phyloP scores from a whole-genome alignment of 2,329 filamentous ascomycete species.

The Aspergillus fischeri region DNA sequence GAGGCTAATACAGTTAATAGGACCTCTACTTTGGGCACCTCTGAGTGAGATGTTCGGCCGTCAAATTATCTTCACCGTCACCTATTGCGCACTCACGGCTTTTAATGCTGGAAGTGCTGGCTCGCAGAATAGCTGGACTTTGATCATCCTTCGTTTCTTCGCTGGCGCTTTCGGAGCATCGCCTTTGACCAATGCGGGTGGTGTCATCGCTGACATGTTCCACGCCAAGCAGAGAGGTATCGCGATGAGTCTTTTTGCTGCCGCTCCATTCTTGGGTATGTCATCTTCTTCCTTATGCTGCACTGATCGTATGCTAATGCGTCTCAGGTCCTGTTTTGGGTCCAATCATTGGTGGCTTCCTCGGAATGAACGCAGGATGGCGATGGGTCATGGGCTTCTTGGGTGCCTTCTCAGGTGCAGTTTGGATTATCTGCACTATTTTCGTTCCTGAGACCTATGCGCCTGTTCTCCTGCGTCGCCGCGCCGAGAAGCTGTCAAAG shows the following conservation, averaged over 20 bases:
- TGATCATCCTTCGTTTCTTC: slow-evolving; percentile 66
- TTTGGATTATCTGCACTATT: slow-evolving; percentile 44
- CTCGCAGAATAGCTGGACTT: slow-evolving; percentile 53
- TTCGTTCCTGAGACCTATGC: slow-evolving; percentile 42
- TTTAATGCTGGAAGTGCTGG: slow-evolving; percentile 61
- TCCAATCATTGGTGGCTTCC: slow-evolving; percentile 64
- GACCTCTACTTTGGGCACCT: slow-evolving; percentile 44
- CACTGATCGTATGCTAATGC: not conserved
- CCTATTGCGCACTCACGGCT: slow-evolving; percentile 46
- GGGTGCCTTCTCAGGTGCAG: slow-evolving; percentile 58
- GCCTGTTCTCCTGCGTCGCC: slow-evolving; percentile 49
- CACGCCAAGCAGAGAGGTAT: slow-evolving; percentile 50
- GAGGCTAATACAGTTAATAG: slow-evolving; percentile 4
- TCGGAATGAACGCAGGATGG: slow-evolving; percentile 63
- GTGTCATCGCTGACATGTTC: slow-evolving; percentile 62
- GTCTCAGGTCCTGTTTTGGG: slow-evolving; percentile 52
- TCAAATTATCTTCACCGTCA: slow-evolving; percentile 31
- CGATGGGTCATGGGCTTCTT: slow-evolving; percentile 64
- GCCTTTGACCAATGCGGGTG: slow-evolving; percentile 59
- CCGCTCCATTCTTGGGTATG: slow-evolving; percentile 59
- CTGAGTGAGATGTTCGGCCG: slow-evolving; percentile 38
- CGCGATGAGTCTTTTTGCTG: slow-evolving; percentile 61
- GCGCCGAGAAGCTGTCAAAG: slow-evolving; percentile 46
- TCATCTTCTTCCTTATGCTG: not conserved
- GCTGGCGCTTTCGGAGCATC: slow-evolving; percentile 60